Percentiles rank a stretch among this genome's conserved stretches.
Conservation (phyloP, 768 basidiomycete species). For the Russula emetica region DNA sequence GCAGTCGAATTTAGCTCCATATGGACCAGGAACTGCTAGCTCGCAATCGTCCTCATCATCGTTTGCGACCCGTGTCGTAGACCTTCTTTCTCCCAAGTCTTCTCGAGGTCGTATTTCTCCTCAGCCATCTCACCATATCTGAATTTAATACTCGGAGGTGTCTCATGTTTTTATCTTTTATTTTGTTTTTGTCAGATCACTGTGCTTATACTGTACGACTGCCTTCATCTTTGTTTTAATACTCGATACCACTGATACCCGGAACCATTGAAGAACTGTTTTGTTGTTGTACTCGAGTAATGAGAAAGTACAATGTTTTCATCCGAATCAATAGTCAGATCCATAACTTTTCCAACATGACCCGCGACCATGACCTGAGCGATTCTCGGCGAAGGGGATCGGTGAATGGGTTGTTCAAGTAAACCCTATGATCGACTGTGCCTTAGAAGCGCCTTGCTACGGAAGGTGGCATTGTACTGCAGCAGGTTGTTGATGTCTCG, state of each 20-base stretch:
- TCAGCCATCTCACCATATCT: background rate
- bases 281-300: background rate
- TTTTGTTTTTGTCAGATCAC: background rate
- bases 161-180: background rate
- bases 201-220: too few relatives aligned
- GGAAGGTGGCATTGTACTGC: conserved; percentile 92
- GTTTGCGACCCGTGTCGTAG: conserved; percentile 8
- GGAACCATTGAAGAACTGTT: background rate
- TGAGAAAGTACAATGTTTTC: background rate
- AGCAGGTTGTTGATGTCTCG: conserved; percentile 91
- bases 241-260: background rate
- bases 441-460: conserved; percentile 79
- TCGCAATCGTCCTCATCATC: background rate
- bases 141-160: background rate
- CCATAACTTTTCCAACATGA: background rate
- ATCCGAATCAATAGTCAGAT: background rate
- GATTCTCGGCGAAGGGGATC: background rate
- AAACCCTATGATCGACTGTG: conserved; percentile 56
- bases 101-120: background rate
- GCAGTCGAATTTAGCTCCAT: background rate
- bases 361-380: background rate
- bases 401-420: background rate
- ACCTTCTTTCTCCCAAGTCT: conserved; percentile 1
- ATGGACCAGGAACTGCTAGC: background rate
- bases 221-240: background rate